Evolutionary conservation across 192 early-diverging fungal genomes (phyloP).

Genomic region (Oehlia diaphana): DNA sequence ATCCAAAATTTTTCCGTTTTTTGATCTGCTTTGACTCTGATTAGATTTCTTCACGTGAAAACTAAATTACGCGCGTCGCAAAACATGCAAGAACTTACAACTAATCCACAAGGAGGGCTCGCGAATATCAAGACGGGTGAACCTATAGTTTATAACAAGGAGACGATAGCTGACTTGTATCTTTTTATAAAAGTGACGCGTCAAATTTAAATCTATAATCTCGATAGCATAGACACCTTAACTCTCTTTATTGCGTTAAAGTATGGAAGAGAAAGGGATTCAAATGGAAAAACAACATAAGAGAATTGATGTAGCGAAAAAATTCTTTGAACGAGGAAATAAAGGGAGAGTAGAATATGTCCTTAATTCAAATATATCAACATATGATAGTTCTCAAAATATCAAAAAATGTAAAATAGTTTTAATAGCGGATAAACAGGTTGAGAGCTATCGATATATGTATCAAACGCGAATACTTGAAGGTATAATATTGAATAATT

Average conservation of each 20-base stretch:
- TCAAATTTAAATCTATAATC: background rate
- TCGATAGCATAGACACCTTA: background rate
- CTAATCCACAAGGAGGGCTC: background rate
- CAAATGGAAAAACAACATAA: background rate
- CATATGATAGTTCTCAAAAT: background rate
- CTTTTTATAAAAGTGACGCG: background rate
- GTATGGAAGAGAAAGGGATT: background rate
- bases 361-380: background rate
- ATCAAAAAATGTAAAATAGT: background rate
- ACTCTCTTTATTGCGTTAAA: background rate
- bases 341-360: background rate
- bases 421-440: conserved; percentile 37
- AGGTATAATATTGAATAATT: conserved; percentile 9
- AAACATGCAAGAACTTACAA: background rate
- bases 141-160: background rate
- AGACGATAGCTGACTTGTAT: background rate
- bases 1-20: too few relatives aligned
- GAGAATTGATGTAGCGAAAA: background rate
- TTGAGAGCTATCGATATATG: conserved; percentile 68
- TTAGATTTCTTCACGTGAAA: too few relatives aligned
- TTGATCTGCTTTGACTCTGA: too few relatives aligned
- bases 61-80: background rate
- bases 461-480: conserved; percentile 64
- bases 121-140: background rate
- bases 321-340: background rate